phyloP scores from a whole-genome alignment of 768 basidiomycete genomes.

The Panaeolus papilionaceus region DNA sequence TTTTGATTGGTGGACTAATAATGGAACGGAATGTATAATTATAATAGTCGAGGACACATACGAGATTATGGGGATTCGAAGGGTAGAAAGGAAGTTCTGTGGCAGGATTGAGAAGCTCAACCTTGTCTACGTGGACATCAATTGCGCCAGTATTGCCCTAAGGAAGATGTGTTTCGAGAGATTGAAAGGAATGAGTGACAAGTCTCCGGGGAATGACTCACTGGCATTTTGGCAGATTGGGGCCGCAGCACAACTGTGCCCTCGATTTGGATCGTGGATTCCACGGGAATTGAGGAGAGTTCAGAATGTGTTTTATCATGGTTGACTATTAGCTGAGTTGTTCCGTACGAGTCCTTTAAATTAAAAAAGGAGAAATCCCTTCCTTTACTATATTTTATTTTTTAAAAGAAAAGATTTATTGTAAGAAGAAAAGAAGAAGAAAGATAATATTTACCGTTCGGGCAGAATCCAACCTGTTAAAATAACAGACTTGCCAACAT shows the following conservation, averaged over 20 bases:
- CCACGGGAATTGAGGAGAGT: slow-evolving; percentile 71
- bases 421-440: slow-evolving; percentile 39
- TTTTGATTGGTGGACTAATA: slow-evolving; percentile 17
- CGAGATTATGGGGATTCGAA: slow-evolving; percentile 76
- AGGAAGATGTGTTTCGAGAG: slow-evolving; percentile 5
- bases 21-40: slow-evolving; percentile 19
- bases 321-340: slow-evolving; percentile 78
- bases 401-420: slow-evolving; percentile 36
- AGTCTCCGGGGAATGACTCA: slow-evolving; percentile 41
- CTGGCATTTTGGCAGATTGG: slow-evolving; percentile 62
- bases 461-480: slow-evolving; percentile 85
- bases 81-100: slow-evolving; percentile 84
- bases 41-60: slow-evolving; percentile 44
- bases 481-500: slow-evolving; percentile 65
- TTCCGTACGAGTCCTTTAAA: slow-evolving; percentile 79
- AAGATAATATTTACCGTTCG: slow-evolving; percentile 68
- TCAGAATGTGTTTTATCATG: slow-evolving; percentile 42
- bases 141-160: slow-evolving; percentile 75
- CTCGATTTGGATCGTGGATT: slow-evolving; percentile 79
- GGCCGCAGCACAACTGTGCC: slow-evolving; percentile 77
- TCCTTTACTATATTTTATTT: slow-evolving; percentile 49
- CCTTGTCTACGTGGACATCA: slow-evolving; percentile 77
- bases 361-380: slow-evolving; percentile 72
- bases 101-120: slow-evolving; percentile 83
- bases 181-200: slow-evolving; percentile 23